These are phyloP conservation scores for Nicotiana sylvestris DNA, from an alignment of 257 asterid species.

Conservation along the genomic window DNA sequence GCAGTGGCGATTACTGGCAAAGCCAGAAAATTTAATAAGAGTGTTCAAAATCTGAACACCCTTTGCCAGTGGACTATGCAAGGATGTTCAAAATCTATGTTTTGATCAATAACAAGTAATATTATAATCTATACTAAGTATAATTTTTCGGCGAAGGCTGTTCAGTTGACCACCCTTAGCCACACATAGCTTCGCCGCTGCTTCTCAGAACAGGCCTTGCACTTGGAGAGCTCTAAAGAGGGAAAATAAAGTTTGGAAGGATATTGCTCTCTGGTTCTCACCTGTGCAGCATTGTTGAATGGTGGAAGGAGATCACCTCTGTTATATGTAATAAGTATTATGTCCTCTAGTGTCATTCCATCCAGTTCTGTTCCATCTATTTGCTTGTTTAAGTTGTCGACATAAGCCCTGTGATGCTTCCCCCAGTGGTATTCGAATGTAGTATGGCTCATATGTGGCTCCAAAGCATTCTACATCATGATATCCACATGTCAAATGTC, in stretches of 20 bases:
- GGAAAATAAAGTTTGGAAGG: neutral
- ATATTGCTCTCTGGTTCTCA: conserved; percentile 13
- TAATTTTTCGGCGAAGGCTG: too few species aligned
- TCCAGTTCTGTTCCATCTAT: conserved; percentile 79
- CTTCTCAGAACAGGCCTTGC: neutral
- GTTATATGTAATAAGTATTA: conserved; percentile 62
- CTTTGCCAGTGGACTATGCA: too few species aligned
- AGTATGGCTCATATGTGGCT: conserved; percentile 86
- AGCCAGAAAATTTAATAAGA: too few species aligned
- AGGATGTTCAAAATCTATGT: too few species aligned
- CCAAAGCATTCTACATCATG: conserved; percentile 65
- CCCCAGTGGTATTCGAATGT: conserved; percentile 98
- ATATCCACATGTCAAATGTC: conserved; percentile 12
- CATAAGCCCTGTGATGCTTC: conserved; percentile 86
- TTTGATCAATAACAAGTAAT: too few species aligned
- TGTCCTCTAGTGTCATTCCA: conserved; percentile 55
- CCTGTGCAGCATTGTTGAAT: conserved; percentile 99
- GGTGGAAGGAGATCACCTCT: conserved; percentile 83
- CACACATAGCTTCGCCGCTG: too few species aligned
- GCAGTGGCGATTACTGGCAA: too few species aligned
- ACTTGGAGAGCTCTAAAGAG: neutral
- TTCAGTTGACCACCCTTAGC: too few species aligned
- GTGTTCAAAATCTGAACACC: too few species aligned
- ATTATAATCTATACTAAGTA: too few species aligned
- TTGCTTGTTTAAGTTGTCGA: conserved; percentile 91